Base-by-base conservation (phyloP, 1,139 yeast species). In the Saccharomyces pastorianus region DNA sequence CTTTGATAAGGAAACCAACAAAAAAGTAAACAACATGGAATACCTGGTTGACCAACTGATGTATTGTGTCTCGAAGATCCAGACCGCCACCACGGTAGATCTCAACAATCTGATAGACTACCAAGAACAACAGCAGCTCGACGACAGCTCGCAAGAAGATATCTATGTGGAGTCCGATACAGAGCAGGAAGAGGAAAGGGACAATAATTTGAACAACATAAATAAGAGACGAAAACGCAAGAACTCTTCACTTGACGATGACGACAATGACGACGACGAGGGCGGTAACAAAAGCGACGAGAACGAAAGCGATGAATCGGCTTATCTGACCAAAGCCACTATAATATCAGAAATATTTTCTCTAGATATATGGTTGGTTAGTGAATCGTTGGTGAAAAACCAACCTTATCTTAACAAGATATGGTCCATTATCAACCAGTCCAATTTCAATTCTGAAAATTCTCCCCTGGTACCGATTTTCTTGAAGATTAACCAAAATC, bases 291-390 rank as follows among this genome's bases (percentile, higher is more conserved):
- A 20, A n/a, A n/a, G n/a, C n/a, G n/a, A 20, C 23, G 23, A 20
- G 28, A 34, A 34, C 23, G 42, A 34, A 13, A 14, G 20, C 20
- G 58, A 52, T 20, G 57, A 56, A 26, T 51, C 55, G 29, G 58
- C 51, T 38, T 47, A 52, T 14, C 49, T 60, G 11, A 50, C 55
- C 14, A 66, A 57, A 64, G 74, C 67, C 49, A 69, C 61, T 56
- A 57, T 63, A 34, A 68, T 65, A 68, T 85, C 96, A 0, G 99
- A 93, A 66, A 85, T 93, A 28, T 77, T 93, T 50, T 82, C 95
- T 48, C 86, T 95, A n/a, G 97, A 93, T 67, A 95, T 90, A 23
- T 93, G 98, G 97, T 82, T 95, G 8, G 77, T 93, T 32, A 88
- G 96, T 5, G 98, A 95, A 66, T 84, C 96, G 0, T 82, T 93